These are phyloP conservation scores for Penicillium paneum DNA, from an alignment of 2,329 filamentous ascomycete genomes.

Conservation along the genomic window DNA sequence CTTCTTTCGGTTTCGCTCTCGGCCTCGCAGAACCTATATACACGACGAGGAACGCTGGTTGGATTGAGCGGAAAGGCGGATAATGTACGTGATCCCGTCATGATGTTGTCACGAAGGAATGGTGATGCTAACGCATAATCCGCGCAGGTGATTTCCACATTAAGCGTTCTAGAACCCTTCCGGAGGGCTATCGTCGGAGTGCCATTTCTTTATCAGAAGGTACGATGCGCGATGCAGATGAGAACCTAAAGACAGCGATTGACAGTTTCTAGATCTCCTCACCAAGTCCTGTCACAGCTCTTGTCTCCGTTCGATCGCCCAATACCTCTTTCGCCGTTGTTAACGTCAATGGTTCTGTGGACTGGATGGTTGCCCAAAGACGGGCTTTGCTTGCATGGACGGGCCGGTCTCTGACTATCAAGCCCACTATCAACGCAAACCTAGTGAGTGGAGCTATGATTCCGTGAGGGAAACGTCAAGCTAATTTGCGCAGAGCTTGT, in stretches of 20 bases:
- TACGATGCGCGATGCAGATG: conserved; percentile 18
- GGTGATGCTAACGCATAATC: conserved; percentile 1
- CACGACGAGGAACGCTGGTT: conserved; percentile 84
- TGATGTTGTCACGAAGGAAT: background rate
- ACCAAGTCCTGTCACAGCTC: conserved; percentile 78
- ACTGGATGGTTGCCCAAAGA: conserved; percentile 90
- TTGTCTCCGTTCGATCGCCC: conserved; percentile 83
- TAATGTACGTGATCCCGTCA: conserved; percentile 59
- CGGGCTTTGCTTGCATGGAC: conserved; percentile 95
- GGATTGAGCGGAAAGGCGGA: conserved; percentile 86
- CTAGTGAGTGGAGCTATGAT: conserved; percentile 51
- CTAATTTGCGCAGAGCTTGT: conserved; percentile 58
- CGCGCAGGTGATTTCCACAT: conserved; percentile 74
- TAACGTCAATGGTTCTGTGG: conserved; percentile 85
- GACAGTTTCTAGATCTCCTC: conserved; percentile 64
- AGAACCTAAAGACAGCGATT: conserved; percentile 6
- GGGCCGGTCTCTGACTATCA: conserved; percentile 75
- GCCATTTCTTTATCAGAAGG: conserved; percentile 87
- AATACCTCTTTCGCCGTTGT: conserved; percentile 83
- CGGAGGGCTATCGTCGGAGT: conserved; percentile 76
- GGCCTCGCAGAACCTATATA: conserved; percentile 90
- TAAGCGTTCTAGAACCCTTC: conserved; percentile 82
- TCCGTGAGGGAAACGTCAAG: background rate
- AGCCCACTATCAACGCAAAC: conserved; percentile 69
- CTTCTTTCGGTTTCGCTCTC: conserved; percentile 90